Conservation (phyloP, 495 filamentous ascomycete species). For the Penicillium waksmanii region DNA sequence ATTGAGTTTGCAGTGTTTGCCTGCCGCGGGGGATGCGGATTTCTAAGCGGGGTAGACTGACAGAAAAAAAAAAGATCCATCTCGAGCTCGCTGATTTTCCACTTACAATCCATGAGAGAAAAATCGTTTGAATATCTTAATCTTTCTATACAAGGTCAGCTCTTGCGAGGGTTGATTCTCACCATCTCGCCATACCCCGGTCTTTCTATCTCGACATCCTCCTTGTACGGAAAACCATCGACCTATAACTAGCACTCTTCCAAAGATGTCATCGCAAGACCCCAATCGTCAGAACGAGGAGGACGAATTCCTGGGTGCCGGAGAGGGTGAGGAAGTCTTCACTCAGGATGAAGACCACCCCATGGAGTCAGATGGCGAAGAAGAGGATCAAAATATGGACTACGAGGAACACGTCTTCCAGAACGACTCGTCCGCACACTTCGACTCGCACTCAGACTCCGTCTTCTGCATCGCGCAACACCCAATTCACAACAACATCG, state of each 20-base stretch:
- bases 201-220: background rate
- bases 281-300: slow-evolving; percentile 55
- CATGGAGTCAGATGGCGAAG: slow-evolving; percentile 67
- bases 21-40: slow-evolving; percentile 42
- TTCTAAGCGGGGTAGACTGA: slow-evolving; percentile 45
- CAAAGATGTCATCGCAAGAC: slow-evolving; percentile 52
- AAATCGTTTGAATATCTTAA: background rate
- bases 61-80: slow-evolving; percentile 28
- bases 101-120: slow-evolving; percentile 1
- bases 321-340: slow-evolving; percentile 73
- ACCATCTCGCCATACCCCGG: background rate
- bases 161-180: background rate
- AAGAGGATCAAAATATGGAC: slow-evolving; percentile 60
- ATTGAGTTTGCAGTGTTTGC: slow-evolving; percentile 40
- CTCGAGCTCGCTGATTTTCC: slow-evolving; percentile 20
- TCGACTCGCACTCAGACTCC: slow-evolving; percentile 83
- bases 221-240: slow-evolving; percentile 2
- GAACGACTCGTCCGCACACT: slow-evolving; percentile 91
- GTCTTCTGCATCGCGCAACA: slow-evolving; percentile 95
- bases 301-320: slow-evolving; percentile 63
- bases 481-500: slow-evolving; percentile 72
- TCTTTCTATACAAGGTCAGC: background rate
- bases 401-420: slow-evolving; percentile 69
- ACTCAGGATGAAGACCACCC: slow-evolving; percentile 69
- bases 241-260: background rate